Conservation (phyloP, 192 early-diverging fungal genomes). For the Gamsiella multidivaricata region DNA sequence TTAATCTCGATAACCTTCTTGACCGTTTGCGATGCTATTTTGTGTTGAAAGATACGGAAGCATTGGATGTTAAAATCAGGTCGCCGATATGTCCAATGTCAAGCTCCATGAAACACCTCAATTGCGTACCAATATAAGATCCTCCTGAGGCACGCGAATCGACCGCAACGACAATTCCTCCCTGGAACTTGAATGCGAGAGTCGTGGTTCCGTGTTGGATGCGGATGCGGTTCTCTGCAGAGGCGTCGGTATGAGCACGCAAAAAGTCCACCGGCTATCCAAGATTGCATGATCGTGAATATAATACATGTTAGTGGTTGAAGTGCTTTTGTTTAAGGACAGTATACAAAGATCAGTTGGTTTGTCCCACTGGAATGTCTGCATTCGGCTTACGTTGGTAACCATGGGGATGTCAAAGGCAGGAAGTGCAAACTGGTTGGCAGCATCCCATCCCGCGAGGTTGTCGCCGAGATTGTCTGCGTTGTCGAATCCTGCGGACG, state of each 20-base stretch:
- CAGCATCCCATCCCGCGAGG: slow-evolving; percentile 59
- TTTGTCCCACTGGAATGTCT: no score
- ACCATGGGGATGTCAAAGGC: slow-evolving; percentile 67
- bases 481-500: slow-evolving; percentile 30
- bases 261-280: slow-evolving; percentile 87
- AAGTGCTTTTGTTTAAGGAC: background rate
- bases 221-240: slow-evolving; percentile 85
- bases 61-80: no score
- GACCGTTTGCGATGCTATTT: slow-evolving; percentile 89
- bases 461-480: slow-evolving; percentile 29
- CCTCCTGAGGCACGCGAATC: slow-evolving; percentile 98
- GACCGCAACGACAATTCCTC: slow-evolving; percentile 93
- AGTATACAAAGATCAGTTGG: background rate
- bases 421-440: slow-evolving; percentile 62
- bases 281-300: background rate
- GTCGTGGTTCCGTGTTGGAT: slow-evolving; percentile 98
- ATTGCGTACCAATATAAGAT: slow-evolving; percentile 81
- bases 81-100: no score
- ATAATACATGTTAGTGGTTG: background rate
- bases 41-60: slow-evolving; percentile 8
- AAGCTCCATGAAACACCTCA: background rate
- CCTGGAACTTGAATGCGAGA: slow-evolving; percentile 95
- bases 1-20: slow-evolving; percentile 99
- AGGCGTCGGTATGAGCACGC: slow-evolving; percentile 83
- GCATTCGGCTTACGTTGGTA: slow-evolving; percentile 57